Conservation (phyloP, 2,329 filamentous ascomycete genomes). For the Arthrobotrys musiformis region DNA sequence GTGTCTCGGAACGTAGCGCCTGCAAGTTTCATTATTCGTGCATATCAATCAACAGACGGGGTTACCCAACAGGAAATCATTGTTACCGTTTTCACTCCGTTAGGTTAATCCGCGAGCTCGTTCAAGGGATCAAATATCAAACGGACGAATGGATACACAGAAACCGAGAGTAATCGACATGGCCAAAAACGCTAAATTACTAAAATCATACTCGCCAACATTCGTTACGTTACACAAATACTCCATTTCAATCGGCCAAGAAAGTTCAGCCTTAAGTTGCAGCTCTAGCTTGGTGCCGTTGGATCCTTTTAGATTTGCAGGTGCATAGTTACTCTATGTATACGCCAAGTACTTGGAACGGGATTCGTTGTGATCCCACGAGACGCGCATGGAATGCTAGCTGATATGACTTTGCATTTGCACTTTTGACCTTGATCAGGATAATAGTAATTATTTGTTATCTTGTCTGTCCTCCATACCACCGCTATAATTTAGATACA, state of each 20-base stretch:
- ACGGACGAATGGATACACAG: not conserved
- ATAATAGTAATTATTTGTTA: not conserved
- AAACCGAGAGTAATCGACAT: too few species aligned
- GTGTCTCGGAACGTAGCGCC: not conserved
- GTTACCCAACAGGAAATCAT: too few species aligned
- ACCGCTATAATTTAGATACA: not conserved
- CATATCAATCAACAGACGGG: too few species aligned
- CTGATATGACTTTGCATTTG: too few species aligned
- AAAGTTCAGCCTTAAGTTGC: slow-evolving; percentile 4
- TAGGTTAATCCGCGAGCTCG: not conserved
- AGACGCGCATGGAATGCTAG: not conserved
- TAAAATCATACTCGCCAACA: too few species aligned
- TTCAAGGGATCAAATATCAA: not conserved
- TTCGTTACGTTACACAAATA: not conserved
- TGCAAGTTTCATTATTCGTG: not conserved
- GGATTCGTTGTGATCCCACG: not conserved
- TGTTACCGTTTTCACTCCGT: too few species aligned
- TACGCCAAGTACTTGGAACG: too few species aligned
- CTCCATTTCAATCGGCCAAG: not conserved
- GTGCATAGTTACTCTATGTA: not conserved
- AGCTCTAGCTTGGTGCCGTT: not conserved
- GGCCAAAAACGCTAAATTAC: too few species aligned
- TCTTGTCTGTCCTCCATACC: too few species aligned
- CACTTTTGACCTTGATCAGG: not conserved
- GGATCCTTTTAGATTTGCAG: not conserved